Base-by-base conservation (phyloP, 1,284 basidiomycete genomes). In the Melanopsichium pennsylvanicum region DNA sequence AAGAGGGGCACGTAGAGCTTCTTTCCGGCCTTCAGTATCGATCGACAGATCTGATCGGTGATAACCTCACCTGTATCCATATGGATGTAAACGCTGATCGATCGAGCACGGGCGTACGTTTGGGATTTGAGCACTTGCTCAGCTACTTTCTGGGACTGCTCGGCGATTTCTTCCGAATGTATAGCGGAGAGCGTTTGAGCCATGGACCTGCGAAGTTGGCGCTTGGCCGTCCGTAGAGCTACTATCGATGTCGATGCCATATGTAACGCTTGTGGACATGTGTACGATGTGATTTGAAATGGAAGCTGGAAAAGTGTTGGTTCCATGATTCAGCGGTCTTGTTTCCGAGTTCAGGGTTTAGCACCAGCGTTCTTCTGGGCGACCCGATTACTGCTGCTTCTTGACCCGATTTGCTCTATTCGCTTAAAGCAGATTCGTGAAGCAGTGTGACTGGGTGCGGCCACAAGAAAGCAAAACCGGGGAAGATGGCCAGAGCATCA, bases 1-100 rank as follows among this genome's bases (percentile, higher is more conserved):
- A 81, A 82, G 29, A 76, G 75, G 1, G 82, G 82, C 12, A 83
- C 72, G 47, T 80, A 83, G 26, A 83, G 68, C 7, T 54, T 54
- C 56, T 83, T 83, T 25, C 77, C 73, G 16, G 72, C 47, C 12
- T 29, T 47, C 12, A 83, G 59, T 8, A 78, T 74, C 16, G 76
- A 67, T 21, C 70, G 56, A 46, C 82, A 81, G 35, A 83, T 72
- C 4, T 57, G 42, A 45, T 82, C 81, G 13, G 82, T 83, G 18
- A 70, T 56, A 13, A 82, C 66, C 40, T 83, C 82, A 12, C 75
- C 79, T 1, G 58, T 36, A 5, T 78, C 72, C 69, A 79, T 81
- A 36, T 78, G 81, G 34, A 83, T 72, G 64, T 82, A 83, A 38
- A 81, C 70, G 57, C 76, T 78, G 47, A 83, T 59, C 12, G 73